Base-by-base conservation (phyloP, 1,284 basidiomycete genomes). In the Apiotrichum montevideense region DNA sequence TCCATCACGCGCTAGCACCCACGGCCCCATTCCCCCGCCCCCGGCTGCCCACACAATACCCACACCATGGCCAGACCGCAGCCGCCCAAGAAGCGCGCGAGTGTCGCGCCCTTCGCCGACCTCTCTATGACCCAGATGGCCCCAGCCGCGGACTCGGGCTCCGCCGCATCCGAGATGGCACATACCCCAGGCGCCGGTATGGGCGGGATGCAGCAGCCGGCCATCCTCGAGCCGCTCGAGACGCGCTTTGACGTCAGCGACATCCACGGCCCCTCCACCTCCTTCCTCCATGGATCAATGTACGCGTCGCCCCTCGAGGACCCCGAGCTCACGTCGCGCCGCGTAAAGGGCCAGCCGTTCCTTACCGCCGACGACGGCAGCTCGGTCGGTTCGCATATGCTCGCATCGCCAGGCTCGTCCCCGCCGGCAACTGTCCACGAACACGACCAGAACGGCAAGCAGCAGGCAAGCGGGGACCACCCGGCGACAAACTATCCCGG, bases 401-500 rank as follows among this genome's bases (percentile, higher is more conserved):
- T 50, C 5, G 13, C 37, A 10, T 40, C 42, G 4, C 32, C 15
- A n/a, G 44, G 44, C 37, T 10, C 50, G 41, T 48, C 52, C 10
- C 39, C 47, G 11, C 4, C 56, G n/a, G 21, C 21, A 21, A 21
- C 21, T 21, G 35, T 46, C 32, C 43, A 45, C 44, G 33, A 15
- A 7, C 43, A 35, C n/a, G 47, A 55, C 48, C 49, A 45, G 44
- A 39, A 45, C 15, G 37, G 42, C 6, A 7, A 7, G 37, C 7
- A 8, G 37, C 8, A 39, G 8, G 13, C 13, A 7, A 8, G 8
- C 37, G 37, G 8, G 37, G 37, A 39, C 13, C 8, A 39, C n/a
- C n/a, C 10, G 33, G 3, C n/a, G 35, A 37, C 35, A 10, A 49
- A 51, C 45, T 70, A 67, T 50, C 67, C 66, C n/a, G 70, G 68